Evolutionary conservation across 129 eudicot genomes (phyloP).

Genomic region (Saussurea involucrata): DNA sequence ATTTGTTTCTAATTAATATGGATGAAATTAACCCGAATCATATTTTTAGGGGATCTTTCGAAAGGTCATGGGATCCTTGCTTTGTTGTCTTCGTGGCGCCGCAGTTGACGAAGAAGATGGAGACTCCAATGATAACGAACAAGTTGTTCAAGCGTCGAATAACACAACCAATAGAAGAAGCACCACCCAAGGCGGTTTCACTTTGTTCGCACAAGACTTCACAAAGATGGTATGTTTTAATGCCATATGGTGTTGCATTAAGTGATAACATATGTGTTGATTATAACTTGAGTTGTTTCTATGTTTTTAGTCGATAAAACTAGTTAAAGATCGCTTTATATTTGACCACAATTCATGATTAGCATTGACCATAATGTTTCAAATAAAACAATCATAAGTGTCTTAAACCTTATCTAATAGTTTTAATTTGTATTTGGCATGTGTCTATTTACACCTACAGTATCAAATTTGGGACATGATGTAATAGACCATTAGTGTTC

Average conservation of each 20-base stretch:
- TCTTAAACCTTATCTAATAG: neutral
- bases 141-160: neutral
- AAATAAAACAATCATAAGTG: neutral
- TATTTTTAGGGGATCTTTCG: neutral
- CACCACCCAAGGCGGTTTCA: neutral
- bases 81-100: slow-evolving; percentile 8
- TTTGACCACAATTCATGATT: neutral
- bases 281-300: neutral
- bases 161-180: neutral
- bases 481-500: neutral
- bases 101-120: slow-evolving; percentile 12
- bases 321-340: neutral
- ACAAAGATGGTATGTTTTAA: slow-evolving; percentile 11
- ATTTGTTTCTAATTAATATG: neutral
- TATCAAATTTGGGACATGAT: no score
- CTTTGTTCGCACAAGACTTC: neutral
- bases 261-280: neutral
- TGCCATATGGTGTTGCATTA: neutral
- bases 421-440: neutral
- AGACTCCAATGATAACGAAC: neutral
- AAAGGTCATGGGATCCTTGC: slow-evolving; percentile 19
- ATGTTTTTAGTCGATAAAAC: neutral
- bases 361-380: neutral
- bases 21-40: neutral
- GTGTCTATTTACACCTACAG: no score